Evolutionary conservation across 2,329 filamentous ascomycete species (phyloP).

Genomic region (Aaosphaeria arxii): DNA sequence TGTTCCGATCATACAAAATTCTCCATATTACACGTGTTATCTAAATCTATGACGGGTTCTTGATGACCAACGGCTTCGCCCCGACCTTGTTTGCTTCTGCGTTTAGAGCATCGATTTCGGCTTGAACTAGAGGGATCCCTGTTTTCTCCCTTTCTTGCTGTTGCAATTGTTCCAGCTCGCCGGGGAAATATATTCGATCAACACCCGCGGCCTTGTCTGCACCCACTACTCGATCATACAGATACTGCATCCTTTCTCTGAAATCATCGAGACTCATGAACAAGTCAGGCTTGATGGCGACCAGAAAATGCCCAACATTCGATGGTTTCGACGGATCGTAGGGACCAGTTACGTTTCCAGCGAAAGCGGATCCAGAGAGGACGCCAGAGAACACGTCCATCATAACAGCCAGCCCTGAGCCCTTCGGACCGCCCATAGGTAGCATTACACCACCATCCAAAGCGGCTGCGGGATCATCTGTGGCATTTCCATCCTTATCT

Average conservation of each 20-base stretch:
- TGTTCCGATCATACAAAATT: too few relatives aligned
- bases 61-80: background rate
- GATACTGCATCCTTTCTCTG: constrained; percentile 58
- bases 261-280: constrained; percentile 72
- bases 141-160: constrained; percentile 39
- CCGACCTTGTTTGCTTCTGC: constrained; percentile 47
- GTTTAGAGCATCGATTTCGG: constrained; percentile 51
- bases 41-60: background rate
- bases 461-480: constrained; percentile 68
- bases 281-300: constrained; percentile 65
- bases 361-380: constrained; percentile 73
- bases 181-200: constrained; percentile 56
- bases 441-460: constrained; percentile 78
- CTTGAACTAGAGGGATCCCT: constrained; percentile 50
- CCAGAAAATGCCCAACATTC: constrained; percentile 71
- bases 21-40: background rate
- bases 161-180: constrained; percentile 54
- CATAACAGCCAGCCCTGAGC: constrained; percentile 73
- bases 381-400: constrained; percentile 88
- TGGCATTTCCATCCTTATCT: constrained; percentile 65
- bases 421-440: constrained; percentile 82
- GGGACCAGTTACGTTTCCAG: constrained; percentile 71
- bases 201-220: constrained; percentile 53
- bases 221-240: constrained; percentile 54
- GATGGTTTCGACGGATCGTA: constrained; percentile 69